Evolutionary conservation across 2,329 filamentous ascomycete genomes (phyloP).

Genomic region (Paecilomyces fulvus): DNA sequence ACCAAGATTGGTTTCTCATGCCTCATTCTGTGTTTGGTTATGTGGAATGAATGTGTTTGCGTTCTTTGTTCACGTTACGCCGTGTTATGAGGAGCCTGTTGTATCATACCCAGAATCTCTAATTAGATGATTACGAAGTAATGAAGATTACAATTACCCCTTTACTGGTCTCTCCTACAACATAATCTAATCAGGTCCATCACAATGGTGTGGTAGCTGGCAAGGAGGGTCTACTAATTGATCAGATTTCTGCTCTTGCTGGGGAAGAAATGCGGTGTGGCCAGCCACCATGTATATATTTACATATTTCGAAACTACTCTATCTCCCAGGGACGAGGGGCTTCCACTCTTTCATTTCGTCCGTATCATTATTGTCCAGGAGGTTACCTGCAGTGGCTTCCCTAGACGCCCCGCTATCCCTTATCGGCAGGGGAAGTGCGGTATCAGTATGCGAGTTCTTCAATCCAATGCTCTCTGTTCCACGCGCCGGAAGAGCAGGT

Average conservation of each 20-base stretch:
- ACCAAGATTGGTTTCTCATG: conserved; percentile 36
- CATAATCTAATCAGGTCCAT: background rate
- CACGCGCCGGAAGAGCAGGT: background rate
- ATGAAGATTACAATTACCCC: background rate
- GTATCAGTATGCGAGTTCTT: background rate
- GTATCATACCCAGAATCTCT: background rate
- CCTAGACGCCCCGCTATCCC: background rate
- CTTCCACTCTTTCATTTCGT: conserved; percentile 20
- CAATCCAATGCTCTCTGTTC: background rate
- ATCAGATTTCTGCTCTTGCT: too few species aligned
- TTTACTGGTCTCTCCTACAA: background rate
- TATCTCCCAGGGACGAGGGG: conserved; percentile 19
- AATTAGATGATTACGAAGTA: background rate
- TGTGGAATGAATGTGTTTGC: background rate
- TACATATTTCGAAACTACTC: background rate
- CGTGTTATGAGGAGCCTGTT: background rate
- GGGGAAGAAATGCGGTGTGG: background rate
- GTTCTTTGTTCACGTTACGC: background rate
- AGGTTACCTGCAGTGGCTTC: conserved; percentile 11
- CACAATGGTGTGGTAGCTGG: too few species aligned
- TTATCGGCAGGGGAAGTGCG: background rate
- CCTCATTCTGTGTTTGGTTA: conserved; percentile 10
- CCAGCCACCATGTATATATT: background rate
- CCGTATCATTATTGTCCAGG: conserved; percentile 14
- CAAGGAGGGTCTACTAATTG: too few species aligned